Conservation (phyloP, 306 rosid genomes). For the Prunus campanulata region DNA sequence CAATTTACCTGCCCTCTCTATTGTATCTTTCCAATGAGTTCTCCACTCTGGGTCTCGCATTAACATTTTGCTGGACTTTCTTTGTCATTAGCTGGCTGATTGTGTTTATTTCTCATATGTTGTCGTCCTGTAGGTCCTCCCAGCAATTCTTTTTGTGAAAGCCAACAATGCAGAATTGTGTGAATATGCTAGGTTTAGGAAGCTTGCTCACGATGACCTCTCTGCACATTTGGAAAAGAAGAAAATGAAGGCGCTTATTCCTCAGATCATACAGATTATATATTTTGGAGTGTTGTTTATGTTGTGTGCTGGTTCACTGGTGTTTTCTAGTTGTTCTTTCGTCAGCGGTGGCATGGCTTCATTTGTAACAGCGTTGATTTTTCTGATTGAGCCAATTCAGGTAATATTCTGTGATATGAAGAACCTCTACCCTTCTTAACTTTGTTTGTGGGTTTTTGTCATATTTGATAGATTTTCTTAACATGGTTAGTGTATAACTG, state of each 20-base stretch:
- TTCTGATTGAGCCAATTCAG: constrained; percentile 83
- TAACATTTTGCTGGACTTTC: neutral
- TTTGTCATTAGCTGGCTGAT: neutral
- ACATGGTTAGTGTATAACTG: neutral
- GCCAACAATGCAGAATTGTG: constrained; percentile 66
- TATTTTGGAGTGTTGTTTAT: constrained; percentile 56
- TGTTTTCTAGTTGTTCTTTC: constrained; percentile 61
- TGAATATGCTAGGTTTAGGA: constrained; percentile 69
- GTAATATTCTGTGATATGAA: constrained; percentile 34
- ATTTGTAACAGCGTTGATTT: constrained; percentile 68
- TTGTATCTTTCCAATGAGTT: constrained; percentile 2
- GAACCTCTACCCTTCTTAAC: neutral
- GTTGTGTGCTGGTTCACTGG: constrained; percentile 52
- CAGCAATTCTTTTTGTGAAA: constrained; percentile 83
- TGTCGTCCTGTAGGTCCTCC: constrained; percentile 54
- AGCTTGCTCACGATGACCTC: constrained; percentile 61
- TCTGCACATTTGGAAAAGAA: constrained; percentile 58
- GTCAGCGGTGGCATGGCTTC: constrained; percentile 56
- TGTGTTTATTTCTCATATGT: neutral
- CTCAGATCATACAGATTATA: constrained; percentile 67
- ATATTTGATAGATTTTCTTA: neutral
- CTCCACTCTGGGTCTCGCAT: neutral
- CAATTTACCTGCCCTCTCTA: neutral
- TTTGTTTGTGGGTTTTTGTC: neutral
- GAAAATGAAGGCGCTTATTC: constrained; percentile 84